Evolutionary conservation across 257 asterid species (phyloP), one percentile per base, ranked within the genome.

Genomic region (Salvia hispanica): DNA sequence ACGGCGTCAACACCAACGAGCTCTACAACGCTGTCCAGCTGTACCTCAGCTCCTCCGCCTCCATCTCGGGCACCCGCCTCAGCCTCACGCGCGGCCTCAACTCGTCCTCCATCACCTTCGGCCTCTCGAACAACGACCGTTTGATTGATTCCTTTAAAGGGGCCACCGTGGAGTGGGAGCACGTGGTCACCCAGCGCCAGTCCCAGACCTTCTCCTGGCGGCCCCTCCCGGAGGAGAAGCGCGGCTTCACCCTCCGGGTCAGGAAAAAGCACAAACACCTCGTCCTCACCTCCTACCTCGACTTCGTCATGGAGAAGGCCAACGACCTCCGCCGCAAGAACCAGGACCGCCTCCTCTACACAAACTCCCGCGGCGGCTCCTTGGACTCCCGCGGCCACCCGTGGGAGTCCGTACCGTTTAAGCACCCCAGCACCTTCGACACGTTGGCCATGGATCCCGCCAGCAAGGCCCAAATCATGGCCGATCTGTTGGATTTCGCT

Each of bases 1-100:
- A 85, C 70, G 90, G 90, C 74, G 90, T 84, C 58, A 84, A 84
- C 85, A 81, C 90, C 33, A 84, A 81, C 83, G 90, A 84, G 72
- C 85, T 84, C 34, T 84, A 84, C 87, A 81, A 82, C 85, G 90
- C 87, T 73, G 90, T 82, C 12, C 90, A 84, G 65, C 80, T 84
- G 42, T 84, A 84, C 70, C 87, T 84, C n/a, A 77, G 83, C 66
- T 79, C 85, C 76, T 84, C 90, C 59, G 87, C 90, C 54, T 81
- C 85, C 76, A 71, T 79, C 70, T 61, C 85, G 69, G 87, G 87
- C 80, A 77, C 77, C n/a, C 87, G 90, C 37, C 81, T 84, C 53
- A 79, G 82, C 75, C 87, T 84, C 44, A 79, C 87, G 14, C 87
- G 87, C 52, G 80, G 75, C 71, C 85, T 84, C 66, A 84, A 84